Conservation (phyloP, 371 early-diverging fungal genomes). For the Mucor velutinosus region DNA sequence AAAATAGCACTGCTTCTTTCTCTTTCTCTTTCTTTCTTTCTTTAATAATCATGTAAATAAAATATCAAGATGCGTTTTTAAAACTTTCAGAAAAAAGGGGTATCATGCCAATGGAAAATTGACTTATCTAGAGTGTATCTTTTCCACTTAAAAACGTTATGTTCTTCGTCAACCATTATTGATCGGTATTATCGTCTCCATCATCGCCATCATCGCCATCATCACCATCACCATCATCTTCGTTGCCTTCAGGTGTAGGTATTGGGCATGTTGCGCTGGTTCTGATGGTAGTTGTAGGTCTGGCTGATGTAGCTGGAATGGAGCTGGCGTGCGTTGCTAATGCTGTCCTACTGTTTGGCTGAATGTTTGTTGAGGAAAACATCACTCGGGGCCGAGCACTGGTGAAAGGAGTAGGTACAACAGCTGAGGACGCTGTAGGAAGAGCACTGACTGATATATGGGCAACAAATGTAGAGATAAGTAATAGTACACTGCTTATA, state of each 20-base stretch:
- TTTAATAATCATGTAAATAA: slow-evolving; percentile 1
- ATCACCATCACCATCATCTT: not conserved
- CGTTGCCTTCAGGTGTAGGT: not conserved
- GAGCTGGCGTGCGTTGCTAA: not conserved
- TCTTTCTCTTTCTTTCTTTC: not conserved
- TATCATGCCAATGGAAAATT: not conserved
- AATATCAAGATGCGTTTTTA: not conserved
- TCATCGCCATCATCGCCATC: not conserved
- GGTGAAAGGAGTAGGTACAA: not conserved
- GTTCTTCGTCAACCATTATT: not conserved
- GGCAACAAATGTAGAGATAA: not conserved
- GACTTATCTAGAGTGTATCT: not conserved
- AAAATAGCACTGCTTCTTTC: not conserved
- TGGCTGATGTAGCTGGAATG: not conserved
- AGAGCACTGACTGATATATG: not conserved
- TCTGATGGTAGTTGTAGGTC: not conserved
- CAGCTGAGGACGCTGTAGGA: not conserved
- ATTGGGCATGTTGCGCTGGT: not conserved
- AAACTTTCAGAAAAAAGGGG: not conserved
- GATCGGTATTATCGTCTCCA: not conserved
- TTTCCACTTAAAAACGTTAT: no score
- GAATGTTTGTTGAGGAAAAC: not conserved
- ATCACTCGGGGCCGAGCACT: not conserved
- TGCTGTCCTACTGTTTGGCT: not conserved
- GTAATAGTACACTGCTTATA: not conserved